Evolutionary conservation across 768 basidiomycete species (phyloP).

Genomic region (Termitomyces titanicus): DNA sequence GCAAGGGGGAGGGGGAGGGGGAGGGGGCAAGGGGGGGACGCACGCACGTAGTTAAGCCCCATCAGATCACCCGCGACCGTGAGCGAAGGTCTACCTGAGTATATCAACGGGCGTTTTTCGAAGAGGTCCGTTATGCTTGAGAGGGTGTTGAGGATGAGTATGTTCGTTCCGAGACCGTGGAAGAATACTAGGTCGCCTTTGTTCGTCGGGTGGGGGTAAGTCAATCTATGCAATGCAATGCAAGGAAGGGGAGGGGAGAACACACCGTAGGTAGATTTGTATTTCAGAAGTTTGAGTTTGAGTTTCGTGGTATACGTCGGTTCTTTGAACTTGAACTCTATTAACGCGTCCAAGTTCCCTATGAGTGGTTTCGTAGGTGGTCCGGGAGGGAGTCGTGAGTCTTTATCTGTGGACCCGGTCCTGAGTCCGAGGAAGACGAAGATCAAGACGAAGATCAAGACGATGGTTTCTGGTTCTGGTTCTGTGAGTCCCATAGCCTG

Average conservation of each 20-base stretch:
- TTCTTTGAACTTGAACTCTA: no score
- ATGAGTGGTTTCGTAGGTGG: neutral
- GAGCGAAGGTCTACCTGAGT: neutral
- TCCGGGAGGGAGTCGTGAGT: neutral
- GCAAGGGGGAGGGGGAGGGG: no score
- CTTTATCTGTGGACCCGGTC: no score
- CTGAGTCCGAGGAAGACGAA: no score
- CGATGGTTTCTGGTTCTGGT: no score
- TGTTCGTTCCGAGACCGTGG: neutral
- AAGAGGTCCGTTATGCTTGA: neutral
- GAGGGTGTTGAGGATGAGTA: neutral
- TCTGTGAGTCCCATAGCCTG: no score
- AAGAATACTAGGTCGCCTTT: neutral
- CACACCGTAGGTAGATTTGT: neutral
- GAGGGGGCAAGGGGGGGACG: no score
- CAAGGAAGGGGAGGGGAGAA: neutral
- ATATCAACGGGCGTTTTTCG: neutral
- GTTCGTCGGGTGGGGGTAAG: no score
- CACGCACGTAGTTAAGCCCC: neutral
- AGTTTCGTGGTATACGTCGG: no score
- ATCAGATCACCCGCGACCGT: neutral
- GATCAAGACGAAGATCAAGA: no score
- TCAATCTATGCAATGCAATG: no score
- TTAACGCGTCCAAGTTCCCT: neutral
- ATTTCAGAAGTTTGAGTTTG: no score